Evolutionary conservation across 805 yeast species (phyloP).

Genomic region (Zygoascus bituminiphila): DNA sequence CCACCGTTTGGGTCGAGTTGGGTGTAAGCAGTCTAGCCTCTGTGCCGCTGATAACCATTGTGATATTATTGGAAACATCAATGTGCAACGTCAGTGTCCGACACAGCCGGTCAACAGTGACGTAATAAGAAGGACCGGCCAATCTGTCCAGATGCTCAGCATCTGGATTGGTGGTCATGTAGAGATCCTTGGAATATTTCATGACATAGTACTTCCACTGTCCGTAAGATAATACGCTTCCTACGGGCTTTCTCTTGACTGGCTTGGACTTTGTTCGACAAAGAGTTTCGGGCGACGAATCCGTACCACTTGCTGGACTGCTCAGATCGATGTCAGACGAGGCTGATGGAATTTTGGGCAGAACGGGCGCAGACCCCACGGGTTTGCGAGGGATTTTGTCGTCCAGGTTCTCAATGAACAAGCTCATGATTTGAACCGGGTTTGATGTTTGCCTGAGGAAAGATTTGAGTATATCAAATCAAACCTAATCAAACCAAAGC

Average conservation of each 20-base stretch:
- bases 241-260: conserved; percentile 2
- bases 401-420: not conserved
- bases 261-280: not conserved
- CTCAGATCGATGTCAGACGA: not conserved
- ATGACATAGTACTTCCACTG: conserved; percentile 59
- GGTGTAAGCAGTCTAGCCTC: not conserved
- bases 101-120: conserved; percentile 19
- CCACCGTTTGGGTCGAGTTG: not conserved
- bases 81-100: conserved; percentile 5
- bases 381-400: conserved; percentile 10
- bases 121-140: conserved; percentile 55
- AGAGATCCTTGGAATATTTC: conserved; percentile 45
- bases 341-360: conserved; percentile 5
- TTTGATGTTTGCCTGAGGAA: not conserved
- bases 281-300: not conserved
- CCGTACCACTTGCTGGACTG: not conserved
- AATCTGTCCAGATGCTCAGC: conserved; percentile 49
- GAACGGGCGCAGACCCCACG: conserved; percentile 16
- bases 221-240: conserved; percentile 1
- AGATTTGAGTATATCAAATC: no score
- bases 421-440: not conserved
- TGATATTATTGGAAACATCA: not conserved
- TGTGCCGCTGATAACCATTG: conserved; percentile 1
- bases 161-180: conserved; percentile 62
- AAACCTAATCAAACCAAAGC: no score